Percentiles rank a stretch among this genome's conserved stretches.
Evolutionary conservation across 2,329 filamentous ascomycete species (phyloP).

Genomic region (Fusarium sp.): DNA sequence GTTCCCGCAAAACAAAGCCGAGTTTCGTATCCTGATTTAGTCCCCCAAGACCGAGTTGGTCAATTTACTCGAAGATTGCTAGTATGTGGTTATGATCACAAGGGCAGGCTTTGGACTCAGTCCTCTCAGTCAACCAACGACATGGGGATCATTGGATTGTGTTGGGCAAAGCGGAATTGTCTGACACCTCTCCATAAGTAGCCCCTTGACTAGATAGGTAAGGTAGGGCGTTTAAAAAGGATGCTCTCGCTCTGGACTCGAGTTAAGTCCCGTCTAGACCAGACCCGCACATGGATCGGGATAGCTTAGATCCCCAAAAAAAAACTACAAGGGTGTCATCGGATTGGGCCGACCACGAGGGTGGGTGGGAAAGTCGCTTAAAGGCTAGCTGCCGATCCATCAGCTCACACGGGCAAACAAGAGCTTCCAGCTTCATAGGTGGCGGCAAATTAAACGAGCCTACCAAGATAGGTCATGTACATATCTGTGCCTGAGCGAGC

Average conservation of each 20-base stretch:
- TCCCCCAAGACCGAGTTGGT: neutral
- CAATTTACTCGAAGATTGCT: neutral
- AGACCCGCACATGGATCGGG: constrained; percentile 42
- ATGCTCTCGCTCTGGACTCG: constrained; percentile 2
- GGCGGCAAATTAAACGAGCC: constrained; percentile 21
- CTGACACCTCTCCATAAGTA: neutral
- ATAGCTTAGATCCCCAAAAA: constrained; percentile 33
- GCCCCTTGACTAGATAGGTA: neutral
- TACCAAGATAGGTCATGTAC: neutral
- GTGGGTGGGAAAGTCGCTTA: constrained; percentile 32
- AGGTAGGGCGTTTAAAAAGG: neutral
- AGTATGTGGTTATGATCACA: neutral
- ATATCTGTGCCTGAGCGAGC: constrained; percentile 18
- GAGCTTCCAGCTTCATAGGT: constrained; percentile 22
- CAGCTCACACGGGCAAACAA: constrained; percentile 32
- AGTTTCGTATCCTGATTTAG: constrained; percentile 38
- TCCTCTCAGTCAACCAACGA: neutral
- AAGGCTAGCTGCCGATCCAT: constrained; percentile 42
- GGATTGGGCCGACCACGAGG: constrained; percentile 41
- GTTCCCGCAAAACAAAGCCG: constrained; percentile 19
- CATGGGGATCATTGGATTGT: neutral
- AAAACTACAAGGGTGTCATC: constrained; percentile 36
- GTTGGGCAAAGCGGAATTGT: constrained; percentile 21
- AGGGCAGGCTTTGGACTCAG: neutral
- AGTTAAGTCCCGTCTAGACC: constrained; percentile 3